Evolutionary conservation across 768 basidiomycete genomes (phyloP).

Genomic region (Pleurotus pulmonarius): DNA sequence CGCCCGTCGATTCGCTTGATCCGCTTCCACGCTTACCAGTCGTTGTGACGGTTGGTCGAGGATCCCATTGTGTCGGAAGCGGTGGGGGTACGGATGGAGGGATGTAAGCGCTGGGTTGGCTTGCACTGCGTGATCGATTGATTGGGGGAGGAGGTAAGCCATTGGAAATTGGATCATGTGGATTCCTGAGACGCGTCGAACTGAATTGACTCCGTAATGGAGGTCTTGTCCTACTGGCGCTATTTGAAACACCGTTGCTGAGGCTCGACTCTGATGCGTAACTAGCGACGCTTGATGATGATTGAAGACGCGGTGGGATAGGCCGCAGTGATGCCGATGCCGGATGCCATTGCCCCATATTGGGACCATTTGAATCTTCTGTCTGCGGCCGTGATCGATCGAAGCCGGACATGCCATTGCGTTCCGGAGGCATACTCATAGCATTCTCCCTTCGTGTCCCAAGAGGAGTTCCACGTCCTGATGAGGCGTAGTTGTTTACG

Average conservation of each 20-base stretch:
- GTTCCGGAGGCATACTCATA: constrained; percentile 57
- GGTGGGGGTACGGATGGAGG: constrained; percentile 56
- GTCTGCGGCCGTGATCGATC: constrained; percentile 65
- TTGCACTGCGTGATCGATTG: constrained; percentile 71
- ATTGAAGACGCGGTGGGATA: constrained; percentile 43
- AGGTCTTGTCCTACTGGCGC: constrained; percentile 22
- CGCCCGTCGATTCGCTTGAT: constrained; percentile 78
- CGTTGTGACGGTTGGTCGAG: constrained; percentile 27
- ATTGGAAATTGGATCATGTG: constrained; percentile 28
- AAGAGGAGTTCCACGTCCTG: constrained; percentile 75
- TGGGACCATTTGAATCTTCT: constrained; percentile 60
- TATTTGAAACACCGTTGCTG: constrained; percentile 20
- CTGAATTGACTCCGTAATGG: constrained; percentile 68
- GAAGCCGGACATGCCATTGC: constrained; percentile 41
- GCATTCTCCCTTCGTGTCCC: constrained; percentile 54
- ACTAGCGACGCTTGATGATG: constrained; percentile 38
- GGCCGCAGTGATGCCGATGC: constrained; percentile 36
- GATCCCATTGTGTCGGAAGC: constrained; percentile 41
- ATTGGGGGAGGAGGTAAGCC: constrained; percentile 26
- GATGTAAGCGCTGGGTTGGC: constrained; percentile 70
- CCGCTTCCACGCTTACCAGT: constrained; percentile 77
- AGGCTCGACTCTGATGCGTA: constrained; percentile 45
- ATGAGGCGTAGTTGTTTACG: constrained; percentile 35
- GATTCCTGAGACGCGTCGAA: constrained; percentile 57
- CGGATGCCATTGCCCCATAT: constrained; percentile 61